A percentile compares a stretch with the other conserved stretches of the same genome.
These are phyloP conservation scores for Dioszegia hungarica DNA, from an alignment of 768 basidiomycete species.

Conservation along the genomic window DNA sequence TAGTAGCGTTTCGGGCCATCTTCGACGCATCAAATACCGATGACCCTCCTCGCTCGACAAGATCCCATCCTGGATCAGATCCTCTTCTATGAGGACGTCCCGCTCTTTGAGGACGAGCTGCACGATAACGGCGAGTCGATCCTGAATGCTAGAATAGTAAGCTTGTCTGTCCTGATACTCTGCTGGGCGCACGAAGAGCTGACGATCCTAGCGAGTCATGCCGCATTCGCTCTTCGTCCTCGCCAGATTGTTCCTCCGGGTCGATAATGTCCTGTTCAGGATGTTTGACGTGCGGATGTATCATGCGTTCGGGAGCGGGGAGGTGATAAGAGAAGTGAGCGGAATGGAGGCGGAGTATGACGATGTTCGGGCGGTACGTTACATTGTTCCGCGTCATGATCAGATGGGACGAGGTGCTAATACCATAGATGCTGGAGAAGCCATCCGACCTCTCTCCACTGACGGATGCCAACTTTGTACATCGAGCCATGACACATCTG, in stretches of 20 bases:
- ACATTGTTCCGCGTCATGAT: constrained; percentile 56
- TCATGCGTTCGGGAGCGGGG: constrained; percentile 61
- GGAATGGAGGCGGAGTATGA: constrained; percentile 92
- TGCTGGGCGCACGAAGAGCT: too few relatives aligned
- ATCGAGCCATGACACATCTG: constrained; percentile 28
- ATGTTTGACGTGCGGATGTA: constrained; percentile 83
- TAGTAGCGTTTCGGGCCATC: constrained; percentile 48
- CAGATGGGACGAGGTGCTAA: too few relatives aligned
- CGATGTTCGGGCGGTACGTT: constrained; percentile 65
- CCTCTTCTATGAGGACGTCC: constrained; percentile 93
- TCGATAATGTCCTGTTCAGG: constrained; percentile 91
- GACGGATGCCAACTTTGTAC: constrained; percentile 77
- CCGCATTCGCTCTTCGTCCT: constrained; percentile 89
- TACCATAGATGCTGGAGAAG: constrained; percentile 33
- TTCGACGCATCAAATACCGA: constrained; percentile 58
- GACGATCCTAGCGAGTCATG: constrained; percentile 76
- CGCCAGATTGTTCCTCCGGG: constrained; percentile 81
- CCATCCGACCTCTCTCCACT: constrained; percentile 74
- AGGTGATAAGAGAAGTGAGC: constrained; percentile 69
- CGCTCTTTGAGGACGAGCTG: constrained; percentile 91
- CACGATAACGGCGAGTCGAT: constrained; percentile 93
- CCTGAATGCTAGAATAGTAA: constrained; percentile 76
- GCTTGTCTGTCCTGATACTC: constrained; percentile 50
- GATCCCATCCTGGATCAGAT: constrained; percentile 66
- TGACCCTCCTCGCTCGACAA: constrained; percentile 75